Evolutionary conservation across 2,329 filamentous ascomycete genomes (phyloP).

Genomic region (Colletotrichum acutatum): DNA sequence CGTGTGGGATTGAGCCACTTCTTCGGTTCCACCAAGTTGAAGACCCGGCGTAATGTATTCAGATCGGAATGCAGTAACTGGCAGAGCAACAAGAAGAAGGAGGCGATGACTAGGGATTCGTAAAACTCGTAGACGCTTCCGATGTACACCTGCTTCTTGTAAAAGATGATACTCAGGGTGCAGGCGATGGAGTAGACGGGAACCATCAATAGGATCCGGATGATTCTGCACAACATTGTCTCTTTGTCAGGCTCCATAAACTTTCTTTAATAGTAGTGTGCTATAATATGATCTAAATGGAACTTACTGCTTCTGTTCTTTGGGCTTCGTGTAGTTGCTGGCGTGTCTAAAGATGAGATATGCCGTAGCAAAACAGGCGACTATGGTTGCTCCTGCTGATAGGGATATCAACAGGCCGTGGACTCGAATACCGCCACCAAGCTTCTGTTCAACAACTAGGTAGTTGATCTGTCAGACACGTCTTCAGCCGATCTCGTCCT

Average conservation of each 20-base stretch:
- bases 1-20: conserved; percentile 11
- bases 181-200: conserved; percentile 16
- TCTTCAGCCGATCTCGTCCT: no score
- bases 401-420: conserved; percentile 4
- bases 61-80: not conserved
- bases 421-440: not conserved
- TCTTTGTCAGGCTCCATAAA: not conserved
- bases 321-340: conserved; percentile 12
- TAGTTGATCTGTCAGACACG: no score
- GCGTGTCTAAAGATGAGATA: conserved; percentile 11
- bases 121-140: conserved; percentile 18
- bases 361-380: not conserved
- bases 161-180: conserved; percentile 7
- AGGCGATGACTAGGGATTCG: conserved; percentile 13
- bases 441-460: not conserved
- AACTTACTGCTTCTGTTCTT: conserved; percentile 17
- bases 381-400: not conserved
- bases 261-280: not conserved
- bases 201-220: conserved; percentile 6
- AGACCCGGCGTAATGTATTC: not conserved
- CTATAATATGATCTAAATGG: not conserved
- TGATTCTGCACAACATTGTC: not conserved
- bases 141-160: conserved; percentile 19
- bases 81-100: conserved; percentile 15
- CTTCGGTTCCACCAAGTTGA: not conserved